Evolutionary conservation across 768 basidiomycete genomes (phyloP).

Genomic region (Chalciporus pseudorubinellus): DNA sequence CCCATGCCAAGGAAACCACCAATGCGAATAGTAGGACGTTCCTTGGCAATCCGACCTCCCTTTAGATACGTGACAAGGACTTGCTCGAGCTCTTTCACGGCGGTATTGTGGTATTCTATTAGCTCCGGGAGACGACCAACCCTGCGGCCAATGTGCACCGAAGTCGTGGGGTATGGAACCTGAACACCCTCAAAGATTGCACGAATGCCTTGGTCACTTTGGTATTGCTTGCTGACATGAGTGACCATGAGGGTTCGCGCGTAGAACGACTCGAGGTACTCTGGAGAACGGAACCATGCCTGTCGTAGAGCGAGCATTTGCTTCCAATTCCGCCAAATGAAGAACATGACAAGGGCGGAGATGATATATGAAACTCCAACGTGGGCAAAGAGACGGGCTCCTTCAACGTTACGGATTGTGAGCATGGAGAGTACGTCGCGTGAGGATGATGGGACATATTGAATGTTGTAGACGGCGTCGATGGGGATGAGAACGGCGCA

Average conservation of each 20-base stretch:
- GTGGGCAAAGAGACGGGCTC: constrained; percentile 76
- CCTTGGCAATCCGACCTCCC: constrained; percentile 71
- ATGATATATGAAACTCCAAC: constrained; percentile 82
- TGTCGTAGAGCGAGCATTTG: constrained; percentile 76
- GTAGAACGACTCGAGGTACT: constrained; percentile 88
- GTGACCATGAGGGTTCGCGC: constrained; percentile 86
- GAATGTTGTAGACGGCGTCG: constrained; percentile 81
- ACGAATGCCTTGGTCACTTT: constrained; percentile 82
- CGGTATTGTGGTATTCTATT: constrained; percentile 88
- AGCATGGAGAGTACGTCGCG: constrained; percentile 74
- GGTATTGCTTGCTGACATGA: constrained; percentile 73
- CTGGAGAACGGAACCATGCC: constrained; percentile 86
- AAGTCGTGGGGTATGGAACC: constrained; percentile 88
- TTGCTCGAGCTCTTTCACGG: constrained; percentile 91
- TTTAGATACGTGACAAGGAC: constrained; percentile 90
- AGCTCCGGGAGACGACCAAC: constrained; percentile 88
- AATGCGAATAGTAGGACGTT: constrained; percentile 75
- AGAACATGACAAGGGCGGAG: constrained; percentile 67
- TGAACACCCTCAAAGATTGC: constrained; percentile 69
- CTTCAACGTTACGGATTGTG: constrained; percentile 81
- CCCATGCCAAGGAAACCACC: constrained; percentile 84
- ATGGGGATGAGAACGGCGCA: constrained; percentile 82
- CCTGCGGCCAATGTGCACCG: constrained; percentile 84
- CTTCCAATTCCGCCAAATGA: constrained; percentile 73
- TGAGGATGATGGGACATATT: constrained; percentile 46